Evolutionary conservation across 164 flowering plant species (phyloP), one percentile per base, ranked within the genome.

Genomic region (Vitis cinerea): DNA sequence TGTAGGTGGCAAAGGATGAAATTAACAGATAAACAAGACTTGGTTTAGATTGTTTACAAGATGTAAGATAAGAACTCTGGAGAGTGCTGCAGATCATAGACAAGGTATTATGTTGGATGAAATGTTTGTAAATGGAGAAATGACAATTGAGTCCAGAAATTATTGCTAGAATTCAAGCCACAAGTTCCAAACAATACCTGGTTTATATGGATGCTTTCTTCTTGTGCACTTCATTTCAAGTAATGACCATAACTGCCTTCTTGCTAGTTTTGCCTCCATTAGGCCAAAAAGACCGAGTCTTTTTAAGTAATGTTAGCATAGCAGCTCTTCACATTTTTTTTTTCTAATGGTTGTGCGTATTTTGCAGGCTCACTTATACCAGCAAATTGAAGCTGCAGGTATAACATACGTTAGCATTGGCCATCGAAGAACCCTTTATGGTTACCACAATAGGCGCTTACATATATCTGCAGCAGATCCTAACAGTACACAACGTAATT

Each of bases 361-460:
- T 75, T 55, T 70, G 68, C 91, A 94, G 98, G 87, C 84, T 54
- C 87, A 85, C 81, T 72, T 95, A 15, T 95, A 95, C 78, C 61
- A 73, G 80, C 83, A 75, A 67, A 90, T 92, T 63, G 84, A 83
- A 74, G 86, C 80, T 53, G 96, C 96, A 31, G 98, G 93, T 44
- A 87, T 92, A 47, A 92, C 98, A 19, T 92, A 86, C 77, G 63
- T 90, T 27, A 91, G 97, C 72, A 75, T 92, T 76, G 99, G 98
- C 65, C 99, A 95, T 67, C 78, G 97, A 55, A 77, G 84, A 63
- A 88, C 93, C 44, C 86, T 95, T 9, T 75, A 62, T 52, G 78
- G 84, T n/a, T 72, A 77, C 70, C 99, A 92, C 77, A 81, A 68
- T 59, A 87, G 61, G 75, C 64, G 81, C 44, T 82, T 90, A 64